Percentiles rank a stretch among this genome's conserved stretches.
phyloP scores from a whole-genome alignment of 1,284 basidiomycete genomes.

The Bjerkandera adusta region DNA sequence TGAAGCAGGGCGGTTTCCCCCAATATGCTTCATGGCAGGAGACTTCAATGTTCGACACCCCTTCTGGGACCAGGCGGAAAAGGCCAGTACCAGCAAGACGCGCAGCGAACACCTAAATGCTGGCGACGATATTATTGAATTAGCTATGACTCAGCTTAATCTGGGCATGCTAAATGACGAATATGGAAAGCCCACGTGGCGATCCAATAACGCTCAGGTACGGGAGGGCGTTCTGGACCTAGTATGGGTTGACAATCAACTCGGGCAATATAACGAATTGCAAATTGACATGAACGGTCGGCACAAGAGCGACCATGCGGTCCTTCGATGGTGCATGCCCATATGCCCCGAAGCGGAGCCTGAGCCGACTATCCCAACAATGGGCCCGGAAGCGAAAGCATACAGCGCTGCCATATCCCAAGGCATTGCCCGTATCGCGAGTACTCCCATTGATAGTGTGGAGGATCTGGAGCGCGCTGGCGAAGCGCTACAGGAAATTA shows the following conservation, averaged over 20 bases:
- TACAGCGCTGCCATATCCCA: background rate
- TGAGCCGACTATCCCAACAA: background rate
- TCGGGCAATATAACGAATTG: no score
- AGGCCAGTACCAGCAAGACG: no score
- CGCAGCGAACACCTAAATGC: no score
- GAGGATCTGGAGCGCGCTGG: background rate
- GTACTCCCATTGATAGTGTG: no score
- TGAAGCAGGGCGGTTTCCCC: background rate
- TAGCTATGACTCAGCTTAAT: slow-evolving; percentile 1
- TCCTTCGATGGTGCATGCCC: background rate
- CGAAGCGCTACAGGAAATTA: background rate
- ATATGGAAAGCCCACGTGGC: slow-evolving; percentile 5
- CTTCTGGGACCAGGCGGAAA: no score
- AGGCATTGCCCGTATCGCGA: no score
- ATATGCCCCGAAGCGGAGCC: background rate
- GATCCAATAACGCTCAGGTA: background rate
- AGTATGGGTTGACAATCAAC: slow-evolving; percentile 7
- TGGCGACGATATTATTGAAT: background rate
- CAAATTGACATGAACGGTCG: no score
- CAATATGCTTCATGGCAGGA: slow-evolving; percentile 3
- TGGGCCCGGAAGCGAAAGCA: background rate
- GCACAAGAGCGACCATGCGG: slow-evolving; percentile 3
- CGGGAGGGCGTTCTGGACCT: slow-evolving; percentile 2
- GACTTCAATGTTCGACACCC: slow-evolving; percentile 12
- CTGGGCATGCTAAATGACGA: slow-evolving; percentile 4